phyloP scores from a whole-genome alignment of 2,329 filamentous ascomycete species.

The Monilinia vaccinii-corymbosi region DNA sequence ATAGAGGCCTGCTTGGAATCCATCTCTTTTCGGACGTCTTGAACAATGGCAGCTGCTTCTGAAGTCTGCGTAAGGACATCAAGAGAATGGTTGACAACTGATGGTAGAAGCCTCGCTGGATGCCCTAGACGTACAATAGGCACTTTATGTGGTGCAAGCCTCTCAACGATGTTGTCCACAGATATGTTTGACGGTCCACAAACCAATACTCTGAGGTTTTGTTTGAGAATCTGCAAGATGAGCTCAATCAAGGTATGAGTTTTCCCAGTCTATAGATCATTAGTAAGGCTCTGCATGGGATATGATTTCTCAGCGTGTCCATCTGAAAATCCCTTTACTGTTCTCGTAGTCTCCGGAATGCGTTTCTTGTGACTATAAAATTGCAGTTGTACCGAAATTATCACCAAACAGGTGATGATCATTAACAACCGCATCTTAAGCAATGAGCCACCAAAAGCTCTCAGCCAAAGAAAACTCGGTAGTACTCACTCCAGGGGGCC shows the following conservation, averaged over 20 bases:
- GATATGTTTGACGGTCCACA: slow-evolving; percentile 96
- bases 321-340: neutral
- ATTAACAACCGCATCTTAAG: neutral
- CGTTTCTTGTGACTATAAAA: neutral
- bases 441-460: neutral
- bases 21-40: slow-evolving; percentile 86
- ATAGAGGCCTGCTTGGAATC: slow-evolving; percentile 84
- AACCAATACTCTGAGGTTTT: slow-evolving; percentile 69
- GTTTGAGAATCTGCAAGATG: slow-evolving; percentile 78
- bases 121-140: slow-evolving; percentile 87
- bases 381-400: neutral
- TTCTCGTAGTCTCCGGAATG: too few relatives aligned
- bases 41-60: slow-evolving; percentile 80
- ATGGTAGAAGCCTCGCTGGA: slow-evolving; percentile 80
- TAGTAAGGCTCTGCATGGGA: neutral
- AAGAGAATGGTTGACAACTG: slow-evolving; percentile 80
- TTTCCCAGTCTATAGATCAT: slow-evolving; percentile 63
- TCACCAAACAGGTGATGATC: neutral
- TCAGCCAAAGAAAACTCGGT: neutral
- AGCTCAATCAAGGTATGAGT: slow-evolving; percentile 94
- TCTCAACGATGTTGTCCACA: slow-evolving; percentile 96
- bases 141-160: slow-evolving; percentile 73
- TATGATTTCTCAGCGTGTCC: too few relatives aligned
- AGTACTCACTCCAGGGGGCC: slow-evolving; percentile 65
- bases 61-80: slow-evolving; percentile 87